phyloP scores from a whole-genome alignment of 352 stramenopile species.

The Peronospora tabacina region DNA sequence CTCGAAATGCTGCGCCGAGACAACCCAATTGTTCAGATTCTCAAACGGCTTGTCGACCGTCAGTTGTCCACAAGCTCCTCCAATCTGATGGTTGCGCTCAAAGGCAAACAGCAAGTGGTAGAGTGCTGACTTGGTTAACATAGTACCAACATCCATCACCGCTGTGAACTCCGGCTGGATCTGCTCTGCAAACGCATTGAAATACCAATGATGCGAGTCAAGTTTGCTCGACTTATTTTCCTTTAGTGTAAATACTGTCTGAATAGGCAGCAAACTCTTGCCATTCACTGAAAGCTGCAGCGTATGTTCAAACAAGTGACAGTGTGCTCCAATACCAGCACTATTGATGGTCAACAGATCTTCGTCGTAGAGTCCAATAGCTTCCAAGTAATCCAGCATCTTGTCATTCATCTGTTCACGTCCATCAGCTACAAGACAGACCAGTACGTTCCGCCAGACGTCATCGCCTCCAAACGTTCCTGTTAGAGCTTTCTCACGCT shows the following conservation, averaged over 20 bases:
- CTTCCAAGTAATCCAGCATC: conserved; percentile 72
- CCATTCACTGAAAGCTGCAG: conserved; percentile 66
- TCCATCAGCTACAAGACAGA: conserved; percentile 76
- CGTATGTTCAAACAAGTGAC: conserved; percentile 82
- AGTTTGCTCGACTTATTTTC: conserved; percentile 77
- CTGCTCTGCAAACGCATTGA: conserved; percentile 75
- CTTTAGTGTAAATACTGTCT: conserved; percentile 76
- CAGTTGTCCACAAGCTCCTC: conserved; percentile 73
- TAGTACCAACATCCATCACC: conserved; percentile 81
- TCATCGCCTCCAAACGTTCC: conserved; percentile 52
- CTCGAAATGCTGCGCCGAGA: conserved; percentile 84
- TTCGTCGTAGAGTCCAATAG: conserved; percentile 77
- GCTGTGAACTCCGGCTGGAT: conserved; percentile 77
- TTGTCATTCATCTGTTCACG: conserved; percentile 67
- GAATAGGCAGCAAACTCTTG: conserved; percentile 62
- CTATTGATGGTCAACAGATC: conserved; percentile 82
- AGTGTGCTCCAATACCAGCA: conserved; percentile 70
- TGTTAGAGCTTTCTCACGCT: conserved; percentile 31
- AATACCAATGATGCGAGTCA: conserved; percentile 84
- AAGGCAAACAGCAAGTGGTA: conserved; percentile 77
- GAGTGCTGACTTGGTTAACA: conserved; percentile 67
- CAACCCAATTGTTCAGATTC: conserved; percentile 83
- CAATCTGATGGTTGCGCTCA: conserved; percentile 71
- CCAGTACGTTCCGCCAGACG: conserved; percentile 72
- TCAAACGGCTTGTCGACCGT: conserved; percentile 76